Conservation (phyloP, 768 basidiomycete genomes). For the Cystobasidium ongulense region DNA sequence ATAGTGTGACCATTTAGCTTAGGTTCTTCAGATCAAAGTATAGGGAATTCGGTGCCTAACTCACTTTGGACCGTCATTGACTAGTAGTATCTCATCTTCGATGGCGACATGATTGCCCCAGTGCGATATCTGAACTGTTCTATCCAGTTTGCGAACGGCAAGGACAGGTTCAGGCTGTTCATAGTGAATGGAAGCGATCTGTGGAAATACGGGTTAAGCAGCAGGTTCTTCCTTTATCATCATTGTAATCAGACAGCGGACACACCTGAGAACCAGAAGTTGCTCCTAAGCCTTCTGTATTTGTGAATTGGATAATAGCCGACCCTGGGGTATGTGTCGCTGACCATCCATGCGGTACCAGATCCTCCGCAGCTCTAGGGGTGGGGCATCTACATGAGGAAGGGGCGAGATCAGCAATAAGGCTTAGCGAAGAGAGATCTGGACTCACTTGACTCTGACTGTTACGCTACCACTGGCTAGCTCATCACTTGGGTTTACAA, state of each 20-base stretch:
- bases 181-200: slow-evolving; percentile 58
- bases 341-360: slow-evolving; percentile 22
- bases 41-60: slow-evolving; percentile 44
- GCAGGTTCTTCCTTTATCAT: neutral
- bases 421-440: slow-evolving; percentile 21
- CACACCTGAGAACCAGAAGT: neutral
- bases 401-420: slow-evolving; percentile 8
- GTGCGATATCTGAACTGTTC: slow-evolving; percentile 83
- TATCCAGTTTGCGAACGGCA: slow-evolving; percentile 62
- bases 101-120: slow-evolving; percentile 95
- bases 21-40: too few species aligned
- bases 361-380: neutral
- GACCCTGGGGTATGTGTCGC: neutral
- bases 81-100: slow-evolving; percentile 74
- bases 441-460: slow-evolving; percentile 38
- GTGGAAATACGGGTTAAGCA: neutral
- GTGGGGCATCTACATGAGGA: slow-evolving; percentile 12
- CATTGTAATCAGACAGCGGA: neutral
- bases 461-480: slow-evolving; percentile 24
- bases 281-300: neutral
- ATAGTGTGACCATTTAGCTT: too few species aligned
- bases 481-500: neutral
- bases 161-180: slow-evolving; percentile 71
- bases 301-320: neutral
- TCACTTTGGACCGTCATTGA: slow-evolving; percentile 82